Evolutionary conservation across 2,329 filamentous ascomycete genomes (phyloP), one percentile per base, ranked within the genome.

Genomic region (Pezicula carpinea): DNA sequence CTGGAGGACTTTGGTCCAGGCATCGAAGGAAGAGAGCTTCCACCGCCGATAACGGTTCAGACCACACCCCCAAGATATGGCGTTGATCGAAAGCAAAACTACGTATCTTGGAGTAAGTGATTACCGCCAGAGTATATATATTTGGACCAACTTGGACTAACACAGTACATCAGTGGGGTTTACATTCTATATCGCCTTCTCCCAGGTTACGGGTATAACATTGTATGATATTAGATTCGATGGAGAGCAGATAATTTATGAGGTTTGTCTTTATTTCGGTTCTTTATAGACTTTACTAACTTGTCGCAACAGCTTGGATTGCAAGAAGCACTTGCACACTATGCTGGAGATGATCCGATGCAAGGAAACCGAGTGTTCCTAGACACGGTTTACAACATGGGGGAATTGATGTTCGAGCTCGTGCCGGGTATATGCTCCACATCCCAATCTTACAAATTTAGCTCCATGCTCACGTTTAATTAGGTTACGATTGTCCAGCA

Each of bases 191-290:
- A 63, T 77, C 15, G 65, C 64, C 4, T 74, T 75, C 43, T 67
- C 64, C 2, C 64, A 67, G 6, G 73, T 76, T 46, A 66, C 67
- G 0, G 77, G 75, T 1, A 63, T 79, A 21, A 58, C 67, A 0
- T 62, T 80, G 1, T 72, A 70, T 54, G 70, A 80, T 49, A 69
- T 80, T 35, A 61, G 65, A n/a, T 77, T 72, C 65, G 74, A 76
- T 54, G 74, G 72, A 14, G 66, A 76, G 50, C 65, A 74, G 7
- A 59, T 80, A 5, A 61, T 80, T 7, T 80, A 79, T 46, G 76
- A 80, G 50, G 63, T 80, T 1, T 69, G 69, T 4, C 63, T 80
- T 0, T 78, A 54, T 15, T 8, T 31, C n/a, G 2, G 17, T 11
- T n/a, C 7, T 26, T 26, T 26, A 8, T 26, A 26, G 11, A 5